Conservation (phyloP, 2,329 filamentous ascomycete species). For the Paecilomyces formosus region DNA sequence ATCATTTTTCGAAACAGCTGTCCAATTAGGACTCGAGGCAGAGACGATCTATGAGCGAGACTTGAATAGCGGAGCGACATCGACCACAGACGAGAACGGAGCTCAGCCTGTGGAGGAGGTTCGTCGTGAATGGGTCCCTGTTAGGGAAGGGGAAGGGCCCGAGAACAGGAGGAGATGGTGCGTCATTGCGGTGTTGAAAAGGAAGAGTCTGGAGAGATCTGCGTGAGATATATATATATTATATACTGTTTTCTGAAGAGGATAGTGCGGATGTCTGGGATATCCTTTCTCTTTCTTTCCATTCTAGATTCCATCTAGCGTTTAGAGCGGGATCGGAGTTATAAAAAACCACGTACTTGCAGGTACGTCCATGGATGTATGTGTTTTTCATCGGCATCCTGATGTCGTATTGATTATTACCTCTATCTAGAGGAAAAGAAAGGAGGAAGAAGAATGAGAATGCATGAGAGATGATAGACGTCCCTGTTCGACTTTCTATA, state of each 20-base stretch:
- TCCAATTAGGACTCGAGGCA: constrained; percentile 38
- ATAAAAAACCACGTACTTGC: no score
- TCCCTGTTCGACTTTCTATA: not conserved
- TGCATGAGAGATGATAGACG: not conserved
- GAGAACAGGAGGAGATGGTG: constrained; percentile 52
- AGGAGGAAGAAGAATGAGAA: not conserved
- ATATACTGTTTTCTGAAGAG: not conserved
- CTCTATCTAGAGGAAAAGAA: no score
- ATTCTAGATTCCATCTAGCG: not conserved
- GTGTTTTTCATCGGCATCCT: no score
- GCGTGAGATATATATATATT: not conserved
- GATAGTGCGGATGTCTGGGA: no score
- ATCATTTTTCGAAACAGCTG: constrained; percentile 46
- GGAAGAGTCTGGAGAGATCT: not conserved
- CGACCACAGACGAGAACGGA: constrained; percentile 1
- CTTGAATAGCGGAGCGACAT: constrained; percentile 26
- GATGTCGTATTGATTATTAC: no score
- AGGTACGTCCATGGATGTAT: no score
- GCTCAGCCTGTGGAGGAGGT: constrained; percentile 34
- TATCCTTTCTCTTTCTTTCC: not conserved
- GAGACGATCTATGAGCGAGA: constrained; percentile 52
- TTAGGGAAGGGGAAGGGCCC: constrained; percentile 39
- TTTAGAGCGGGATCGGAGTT: not conserved
- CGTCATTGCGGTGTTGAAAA: constrained; percentile 41
- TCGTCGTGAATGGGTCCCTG: constrained; percentile 34